Evolutionary conservation across 805 yeast genomes (phyloP), one percentile per base, ranked within the genome.

Genomic region (Candida ulmi): DNA sequence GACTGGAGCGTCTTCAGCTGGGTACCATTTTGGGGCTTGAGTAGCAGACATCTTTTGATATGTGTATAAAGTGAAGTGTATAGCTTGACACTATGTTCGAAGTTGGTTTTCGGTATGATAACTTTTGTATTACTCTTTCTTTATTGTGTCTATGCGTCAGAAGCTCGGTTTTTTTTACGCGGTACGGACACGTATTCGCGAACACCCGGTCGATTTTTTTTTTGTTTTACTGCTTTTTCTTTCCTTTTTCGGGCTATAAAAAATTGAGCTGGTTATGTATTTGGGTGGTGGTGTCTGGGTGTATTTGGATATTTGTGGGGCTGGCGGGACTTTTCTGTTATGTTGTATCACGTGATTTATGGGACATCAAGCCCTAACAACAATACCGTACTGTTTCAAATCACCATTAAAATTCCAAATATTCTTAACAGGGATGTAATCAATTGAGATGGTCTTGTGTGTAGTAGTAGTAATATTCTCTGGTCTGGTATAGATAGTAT

Each of bases 11-110:
- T 81, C 86, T 78, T 86, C 91, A 66, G 95, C 82, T 71, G 86
- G 88, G 79, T 85, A 88, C 95, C 95, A 86, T 78, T 83, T 83
- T 72, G 87, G 84, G 65, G 93, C 91, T 74, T 73, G 50, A 33
- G 50, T 46, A 30, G 48, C 47, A 47, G 55, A 46, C 55, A 51
- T 51, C 25, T 26, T 43, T 32, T 38, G 17, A 15, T 28, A 6
- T 28, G 9, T 28, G 9, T 28, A 15, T 5, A 6, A 5, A 6
- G 17, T 28, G 31, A 12, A 12, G 11, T 26, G 24, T 7, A 21
- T 9, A 21, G 24, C 9, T 21, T 6, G 6, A 21, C 9, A 6
- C 9, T 6, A 9, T 21, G 24, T 21, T 21, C 9, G 9, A 7
- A 21, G 24, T 21, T 21, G 6, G 24, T n/a, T n/a, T n/a, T n/a